These are phyloP conservation scores for Blumeria graminis DNA, from an alignment of 2,329 filamentous ascomycete genomes.

Conservation along the genomic window DNA sequence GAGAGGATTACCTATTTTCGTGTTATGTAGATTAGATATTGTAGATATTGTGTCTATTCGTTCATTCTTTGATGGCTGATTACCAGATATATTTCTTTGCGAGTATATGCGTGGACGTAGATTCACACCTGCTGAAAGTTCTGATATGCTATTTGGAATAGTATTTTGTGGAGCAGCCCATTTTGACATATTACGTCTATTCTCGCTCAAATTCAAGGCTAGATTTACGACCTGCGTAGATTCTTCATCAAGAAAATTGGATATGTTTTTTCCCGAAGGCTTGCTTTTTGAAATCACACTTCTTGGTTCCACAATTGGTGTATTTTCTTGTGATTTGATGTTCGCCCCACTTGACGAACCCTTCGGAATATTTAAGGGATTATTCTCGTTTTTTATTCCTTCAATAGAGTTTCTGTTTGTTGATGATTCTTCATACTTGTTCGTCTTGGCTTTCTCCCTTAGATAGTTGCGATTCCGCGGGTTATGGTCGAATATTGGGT, in stretches of 20 bases:
- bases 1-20: conserved; percentile 21
- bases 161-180: conserved; percentile 18
- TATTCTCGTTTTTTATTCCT: conserved; percentile 8
- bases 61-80: conserved; percentile 31
- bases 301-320: conserved; percentile 1
- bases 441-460: conserved; percentile 8
- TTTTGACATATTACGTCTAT: conserved; percentile 38
- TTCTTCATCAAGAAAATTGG: conserved; percentile 36
- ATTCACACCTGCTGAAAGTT: conserved; percentile 28
- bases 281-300: background rate
- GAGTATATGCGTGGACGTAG: conserved; percentile 48
- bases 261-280: conserved; percentile 1
- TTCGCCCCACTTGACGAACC: conserved; percentile 8
- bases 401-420: conserved; percentile 9
- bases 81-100: conserved; percentile 37
- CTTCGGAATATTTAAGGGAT: conserved; percentile 5
- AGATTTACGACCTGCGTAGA: conserved; percentile 80
- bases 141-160: conserved; percentile 18
- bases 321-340: conserved; percentile 3
- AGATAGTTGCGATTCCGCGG: conserved; percentile 6
- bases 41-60: conserved; percentile 13
- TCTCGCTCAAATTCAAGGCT: conserved; percentile 72
- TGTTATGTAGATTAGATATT: conserved; percentile 19
- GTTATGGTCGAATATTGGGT: conserved; percentile 8
- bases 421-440: conserved; percentile 8